Evolutionary conservation across 2,329 filamentous ascomycete genomes (phyloP), one percentile per base, ranked within the genome.

Genomic region (Ascochyta rabiei): DNA sequence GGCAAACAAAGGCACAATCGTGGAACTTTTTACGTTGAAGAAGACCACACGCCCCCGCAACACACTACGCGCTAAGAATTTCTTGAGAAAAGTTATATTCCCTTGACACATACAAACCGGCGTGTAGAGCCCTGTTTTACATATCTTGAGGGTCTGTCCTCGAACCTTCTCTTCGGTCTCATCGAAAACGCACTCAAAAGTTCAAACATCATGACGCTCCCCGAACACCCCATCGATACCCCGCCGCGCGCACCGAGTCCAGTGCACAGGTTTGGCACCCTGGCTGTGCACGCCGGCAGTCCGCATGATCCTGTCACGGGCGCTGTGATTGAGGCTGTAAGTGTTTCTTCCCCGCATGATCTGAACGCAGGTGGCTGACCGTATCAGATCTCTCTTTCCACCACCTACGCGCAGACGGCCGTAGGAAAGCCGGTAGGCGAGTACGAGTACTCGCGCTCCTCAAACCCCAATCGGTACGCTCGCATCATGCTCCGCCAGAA

Each of bases 401-500:
- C 95, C 15, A 99, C 95, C 6, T 99, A 93, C 73, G 91, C 90
- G n/a, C 95, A 99, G 80, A 88, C 86, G 13, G 85, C 86, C 12
- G 92, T 96, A 19, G 95, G 93, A 61, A 86, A 89, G 76, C 95
- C 95, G 1, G 81, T 98, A 26, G 95, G 95, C 70, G 80, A 81
- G 60, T 97, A 93, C 79, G 95, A 99, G 79, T 99, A 99, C 82
- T 92, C 89, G 48, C 87, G 95, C 59, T 96, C 90, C 71, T 87
- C 90, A 60, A 99, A 99, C 77, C 95, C 95, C 48, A 99, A 99
- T 80, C 86, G 82, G 82, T 83, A 61, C 55, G 76, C 47, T 43
- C 30, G 13, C 19, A 31, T 33, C 16, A 16, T 4, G 28, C 23
- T 38, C 28, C 43, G 21, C 12, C 26, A 13, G 19, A 28, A 51